These are phyloP conservation scores for Crucihimalaya himalaica DNA, from an alignment of 345 rosid species.

Conservation along the genomic window DNA sequence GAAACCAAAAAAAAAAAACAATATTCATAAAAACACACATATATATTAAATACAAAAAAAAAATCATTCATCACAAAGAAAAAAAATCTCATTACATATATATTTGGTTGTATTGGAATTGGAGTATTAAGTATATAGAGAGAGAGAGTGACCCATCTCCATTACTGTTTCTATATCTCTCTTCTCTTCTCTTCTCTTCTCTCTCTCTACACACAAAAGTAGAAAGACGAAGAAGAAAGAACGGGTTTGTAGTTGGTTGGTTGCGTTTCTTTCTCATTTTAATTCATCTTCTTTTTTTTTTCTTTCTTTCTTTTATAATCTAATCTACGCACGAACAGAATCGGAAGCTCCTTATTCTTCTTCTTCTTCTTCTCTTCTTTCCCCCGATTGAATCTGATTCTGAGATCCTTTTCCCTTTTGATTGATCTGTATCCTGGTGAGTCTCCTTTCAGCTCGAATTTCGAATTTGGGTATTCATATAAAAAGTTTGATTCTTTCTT, in stretches of 20 bases:
- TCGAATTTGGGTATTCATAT: neutral
- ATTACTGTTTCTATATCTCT: conserved; percentile 27
- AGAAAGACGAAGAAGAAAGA: conserved; percentile 43
- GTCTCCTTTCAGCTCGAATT: conserved; percentile 31
- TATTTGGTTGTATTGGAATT: neutral
- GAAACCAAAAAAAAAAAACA: neutral
- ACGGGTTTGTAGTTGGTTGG: conserved; percentile 54
- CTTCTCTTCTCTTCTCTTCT: conserved; percentile 12
- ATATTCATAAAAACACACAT: neutral
- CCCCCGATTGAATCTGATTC: conserved; percentile 25
- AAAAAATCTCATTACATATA: neutral
- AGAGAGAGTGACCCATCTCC: conserved; percentile 35
- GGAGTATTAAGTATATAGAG: neutral
- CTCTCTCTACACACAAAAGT: conserved; percentile 31
- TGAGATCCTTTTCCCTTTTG: conserved; percentile 11
- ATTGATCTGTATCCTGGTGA: conserved; percentile 38
- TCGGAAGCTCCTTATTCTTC: neutral
- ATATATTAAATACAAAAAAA: neutral
- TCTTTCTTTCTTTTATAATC: neutral
- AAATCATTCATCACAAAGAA: neutral
- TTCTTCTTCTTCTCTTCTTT: neutral
- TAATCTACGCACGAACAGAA: conserved; percentile 20
- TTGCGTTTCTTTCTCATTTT: conserved; percentile 47
- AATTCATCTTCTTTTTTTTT: neutral
- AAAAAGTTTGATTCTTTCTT: conserved; percentile 30